These are phyloP conservation scores for Posidonia oceanica DNA, from an alignment of 116 monocot species.

Conservation along the genomic window DNA sequence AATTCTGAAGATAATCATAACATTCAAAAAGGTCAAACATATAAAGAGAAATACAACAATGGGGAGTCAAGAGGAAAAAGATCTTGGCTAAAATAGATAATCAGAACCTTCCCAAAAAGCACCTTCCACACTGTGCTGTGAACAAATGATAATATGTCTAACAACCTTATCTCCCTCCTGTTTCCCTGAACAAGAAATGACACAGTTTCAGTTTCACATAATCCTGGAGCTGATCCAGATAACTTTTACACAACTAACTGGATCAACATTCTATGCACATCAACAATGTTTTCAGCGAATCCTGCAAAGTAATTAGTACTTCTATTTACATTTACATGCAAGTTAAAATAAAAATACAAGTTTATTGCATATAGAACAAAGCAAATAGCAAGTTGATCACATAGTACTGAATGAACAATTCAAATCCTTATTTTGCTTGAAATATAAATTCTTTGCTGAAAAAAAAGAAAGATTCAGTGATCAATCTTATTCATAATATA, in stretches of 20 bases:
- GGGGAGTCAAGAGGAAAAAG: background rate
- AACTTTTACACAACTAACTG: no score
- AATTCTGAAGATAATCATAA: background rate
- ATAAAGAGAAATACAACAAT: background rate
- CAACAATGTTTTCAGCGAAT: no score
- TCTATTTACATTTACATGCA: no score
- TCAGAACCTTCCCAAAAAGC: slow-evolving; percentile 82
- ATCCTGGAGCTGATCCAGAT: no score
- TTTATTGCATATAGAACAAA: no score
- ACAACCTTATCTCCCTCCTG: slow-evolving; percentile 76
- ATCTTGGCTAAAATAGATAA: slow-evolving; percentile 1
- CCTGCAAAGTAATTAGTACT: no score
- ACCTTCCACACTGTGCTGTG: slow-evolving; percentile 99
- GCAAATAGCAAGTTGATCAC: no score
- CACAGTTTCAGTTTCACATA: background rate
- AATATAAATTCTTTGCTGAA: background rate
- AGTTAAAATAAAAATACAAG: no score
- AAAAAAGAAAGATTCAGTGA: background rate
- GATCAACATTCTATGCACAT: no score
- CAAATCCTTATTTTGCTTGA: background rate
- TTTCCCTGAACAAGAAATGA: slow-evolving; percentile 47
- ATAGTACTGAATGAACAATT: no score
- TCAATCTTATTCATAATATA: no score
- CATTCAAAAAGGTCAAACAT: background rate
- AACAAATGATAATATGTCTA: slow-evolving; percentile 87